Evolutionary conservation across 192 early-diverging fungal genomes (phyloP), one percentile per base, ranked within the genome.

Genomic region (Mortierella antarctica): DNA sequence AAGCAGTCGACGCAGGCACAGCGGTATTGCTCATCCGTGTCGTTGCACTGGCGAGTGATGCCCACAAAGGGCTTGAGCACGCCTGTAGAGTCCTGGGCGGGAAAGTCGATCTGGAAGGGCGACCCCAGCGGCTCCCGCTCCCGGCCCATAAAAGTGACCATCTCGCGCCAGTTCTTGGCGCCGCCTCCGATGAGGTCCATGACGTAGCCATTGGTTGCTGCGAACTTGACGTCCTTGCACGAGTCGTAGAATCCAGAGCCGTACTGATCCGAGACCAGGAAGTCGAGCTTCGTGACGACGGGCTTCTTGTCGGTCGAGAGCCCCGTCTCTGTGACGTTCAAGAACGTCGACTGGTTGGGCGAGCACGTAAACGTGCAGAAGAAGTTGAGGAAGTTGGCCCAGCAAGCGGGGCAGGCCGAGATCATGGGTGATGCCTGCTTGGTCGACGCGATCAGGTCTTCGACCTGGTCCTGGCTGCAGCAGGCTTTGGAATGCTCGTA

Each of bases 171-270:
- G 39, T 86, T 86, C 42, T 82, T 79, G 6, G 90, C 90, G 17
- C 90, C 90, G 40, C 89, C 89, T 12, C 89, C 90, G 62, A 91
- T 88, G 23, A 91, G 79, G 47, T 91, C 90, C 89, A 91, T 91
- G 17, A 83, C 89, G 60, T 83, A 91, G 4, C 90, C 86, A 84
- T 91, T 91, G 40, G 86, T 88, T 5, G 89, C 80, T 1, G 87
- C 86, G 73, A 91, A 91, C 65, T 91, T 91, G 70, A 91, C 88
- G 45, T 91, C 89, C 62, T 91, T 90, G 74, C 90, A 91, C 50
- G 87, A 88, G 52, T 89, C 79, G 60, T 75, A 91, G 57, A 91
- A 88, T 54, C 84, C 88, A 7, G 77, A 68, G 9, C 88, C 89
- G 65, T 86, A 88, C 10, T 78, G 40, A 46, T 88, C 86, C 21